Evolutionary conservation across 1,284 basidiomycete genomes (phyloP).

Genomic region (Cerrena zonata): DNA sequence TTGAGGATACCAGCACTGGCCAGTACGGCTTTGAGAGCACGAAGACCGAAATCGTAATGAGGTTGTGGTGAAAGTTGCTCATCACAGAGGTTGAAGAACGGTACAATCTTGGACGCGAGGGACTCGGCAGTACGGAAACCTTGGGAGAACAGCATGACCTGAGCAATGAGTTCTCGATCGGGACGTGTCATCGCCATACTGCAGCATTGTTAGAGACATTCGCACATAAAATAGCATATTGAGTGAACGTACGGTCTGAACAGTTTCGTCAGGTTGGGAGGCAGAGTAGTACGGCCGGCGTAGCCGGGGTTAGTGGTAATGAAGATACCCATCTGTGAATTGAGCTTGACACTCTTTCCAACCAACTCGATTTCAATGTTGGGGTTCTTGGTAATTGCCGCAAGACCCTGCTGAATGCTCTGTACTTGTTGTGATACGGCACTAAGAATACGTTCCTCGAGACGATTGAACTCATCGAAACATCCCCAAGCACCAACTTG

Average conservation of each 20-base stretch:
- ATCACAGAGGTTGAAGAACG: constrained; percentile 97
- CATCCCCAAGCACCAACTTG: constrained; percentile 99
- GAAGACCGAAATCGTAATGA: constrained; percentile 98
- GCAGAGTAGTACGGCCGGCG: constrained; percentile 93
- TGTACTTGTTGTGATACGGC: constrained; percentile 99
- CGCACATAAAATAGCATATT: constrained; percentile 6
- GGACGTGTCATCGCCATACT: constrained; percentile 99
- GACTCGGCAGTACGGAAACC: constrained; percentile 97
- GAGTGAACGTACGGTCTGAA: constrained; percentile 75
- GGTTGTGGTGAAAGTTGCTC: constrained; percentile 96
- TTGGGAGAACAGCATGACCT: constrained; percentile 99
- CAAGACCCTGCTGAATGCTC: constrained; percentile 93
- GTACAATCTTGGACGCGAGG: constrained; percentile 94
- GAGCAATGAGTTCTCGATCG: constrained; percentile 95
- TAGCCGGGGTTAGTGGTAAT: constrained; percentile 98
- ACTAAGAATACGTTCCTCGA: constrained; percentile 95
- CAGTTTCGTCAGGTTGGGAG: constrained; percentile 92
- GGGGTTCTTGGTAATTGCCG: constrained; percentile 72
- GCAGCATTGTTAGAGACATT: neutral
- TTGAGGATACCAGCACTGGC: constrained; percentile 97
- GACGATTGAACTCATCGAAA: constrained; percentile 96
- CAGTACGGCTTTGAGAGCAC: constrained; percentile 94
- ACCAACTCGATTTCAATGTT: constrained; percentile 92
- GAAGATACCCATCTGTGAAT: constrained; percentile 92
- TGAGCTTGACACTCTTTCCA: constrained; percentile 89